Base-by-base conservation (phyloP, 306 rosid species). In the Cicer bijugum region DNA sequence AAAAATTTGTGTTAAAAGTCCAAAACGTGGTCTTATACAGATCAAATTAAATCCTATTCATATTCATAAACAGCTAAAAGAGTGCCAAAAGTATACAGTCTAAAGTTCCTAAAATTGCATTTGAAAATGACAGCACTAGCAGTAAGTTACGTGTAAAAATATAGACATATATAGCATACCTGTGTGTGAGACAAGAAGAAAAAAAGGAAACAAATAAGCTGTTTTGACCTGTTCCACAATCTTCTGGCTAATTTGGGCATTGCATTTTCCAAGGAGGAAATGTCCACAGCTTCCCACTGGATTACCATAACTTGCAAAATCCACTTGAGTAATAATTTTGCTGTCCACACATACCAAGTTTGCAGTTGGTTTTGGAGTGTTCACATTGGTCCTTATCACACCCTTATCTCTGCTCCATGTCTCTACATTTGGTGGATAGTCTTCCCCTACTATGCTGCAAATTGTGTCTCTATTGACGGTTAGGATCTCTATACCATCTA, bases 251-350 rank as follows among this genome's bases (percentile, higher is more conserved):
- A 45, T 44, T 2, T 35, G 69, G 8, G 77, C 17, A 9, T 61
- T 72, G 68, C 77, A 72, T 5, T 72, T 72, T 72, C 77, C 69
- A 0, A 42, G 66, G 15, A 45, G 20, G 57, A 72, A 43, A 72
- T 58, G 46, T 44, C 77, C 77, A 58, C 77, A 72, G 6, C 45
- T 19, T 8, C 55, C 55, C 8, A 19, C 28, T 4, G 65, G 53
- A 71, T 71, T 65, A 39, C 75, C 75, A 53, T 52, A 71, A 40
- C 75, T 71, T 39, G 75, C 75, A 53, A 53, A 53, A 14, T 38
- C 37, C 20, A 71, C 64, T 10, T 20, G 42, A 12, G 9, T 55
- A 19, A 71, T 71, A 0, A 20, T 55, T 71, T 56, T 71, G 42
- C 42, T 56, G 23, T 71, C 55, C 4, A 7, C 2, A 56, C 76